phyloP scores from a whole-genome alignment of 805 yeast genomes.

The Debaryomyces tyrocola region DNA sequence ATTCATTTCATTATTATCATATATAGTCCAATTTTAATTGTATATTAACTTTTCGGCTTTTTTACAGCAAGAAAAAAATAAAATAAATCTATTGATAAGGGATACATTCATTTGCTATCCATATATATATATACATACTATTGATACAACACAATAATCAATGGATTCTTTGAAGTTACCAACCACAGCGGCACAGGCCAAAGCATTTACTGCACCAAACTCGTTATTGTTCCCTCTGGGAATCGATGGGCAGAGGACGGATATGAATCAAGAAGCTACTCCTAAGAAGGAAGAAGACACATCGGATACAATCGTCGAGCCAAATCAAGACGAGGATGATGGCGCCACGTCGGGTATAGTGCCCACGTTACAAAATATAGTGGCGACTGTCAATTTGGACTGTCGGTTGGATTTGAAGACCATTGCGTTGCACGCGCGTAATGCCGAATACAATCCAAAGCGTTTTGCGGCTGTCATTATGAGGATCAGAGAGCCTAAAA shows the following conservation, averaged over 20 bases:
- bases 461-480: conserved; percentile 99
- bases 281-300: conserved; percentile 12
- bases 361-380: conserved; percentile 93
- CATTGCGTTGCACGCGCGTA: conserved; percentile 96
- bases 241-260: conserved; percentile 24
- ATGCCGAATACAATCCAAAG: conserved; percentile 97
- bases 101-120: conserved; percentile 47
- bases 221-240: conserved; percentile 65
- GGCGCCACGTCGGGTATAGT: conserved; percentile 92
- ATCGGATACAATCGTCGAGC: conserved; percentile 30
- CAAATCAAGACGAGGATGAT: conserved; percentile 52
- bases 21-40: conserved; percentile 1
- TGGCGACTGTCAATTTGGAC: conserved; percentile 95
- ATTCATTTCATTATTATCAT: neutral
- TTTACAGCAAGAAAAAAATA: neutral
- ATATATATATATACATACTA: conserved; percentile 14
- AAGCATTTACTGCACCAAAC: conserved; percentile 65
- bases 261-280: conserved; percentile 4
- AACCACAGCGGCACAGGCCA: conserved; percentile 75
- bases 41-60: neutral
- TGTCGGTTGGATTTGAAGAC: conserved; percentile 95
- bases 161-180: conserved; percentile 79
- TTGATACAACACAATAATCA: conserved; percentile 9
- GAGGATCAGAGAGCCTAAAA: conserved; percentile 99
- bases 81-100: conserved; percentile 12